Evolutionary conservation across 768 basidiomycete genomes (phyloP).

Genomic region (Termitomyces sp.): DNA sequence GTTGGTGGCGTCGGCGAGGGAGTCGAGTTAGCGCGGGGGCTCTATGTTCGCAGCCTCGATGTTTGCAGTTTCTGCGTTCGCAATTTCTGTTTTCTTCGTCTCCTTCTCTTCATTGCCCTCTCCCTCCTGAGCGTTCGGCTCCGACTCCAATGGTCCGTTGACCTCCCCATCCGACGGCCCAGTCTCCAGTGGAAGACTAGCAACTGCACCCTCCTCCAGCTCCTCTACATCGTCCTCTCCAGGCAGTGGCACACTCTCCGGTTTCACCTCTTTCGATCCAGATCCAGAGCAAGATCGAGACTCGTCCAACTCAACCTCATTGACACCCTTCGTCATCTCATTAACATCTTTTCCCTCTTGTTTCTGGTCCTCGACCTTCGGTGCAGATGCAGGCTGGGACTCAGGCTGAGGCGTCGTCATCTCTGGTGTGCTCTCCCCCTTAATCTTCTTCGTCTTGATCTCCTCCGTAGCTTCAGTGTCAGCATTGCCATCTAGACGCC

Average conservation of each 20-base stretch:
- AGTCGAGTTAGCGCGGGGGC: slow-evolving; percentile 2
- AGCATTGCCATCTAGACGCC: slow-evolving; percentile 43
- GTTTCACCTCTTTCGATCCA: slow-evolving; percentile 11
- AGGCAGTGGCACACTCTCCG: slow-evolving; percentile 34
- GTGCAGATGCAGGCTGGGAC: not conserved
- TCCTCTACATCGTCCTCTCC: slow-evolving; percentile 31
- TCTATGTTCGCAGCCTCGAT: not conserved
- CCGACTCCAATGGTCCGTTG: not conserved
- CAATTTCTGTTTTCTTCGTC: slow-evolving; percentile 1
- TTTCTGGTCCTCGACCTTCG: slow-evolving; percentile 23
- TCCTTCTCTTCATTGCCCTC: not conserved
- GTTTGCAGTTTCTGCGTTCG: no score
- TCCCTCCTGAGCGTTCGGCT: not conserved
- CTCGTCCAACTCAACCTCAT: slow-evolving; percentile 60
- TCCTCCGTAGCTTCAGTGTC: slow-evolving; percentile 32
- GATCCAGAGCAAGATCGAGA: slow-evolving; percentile 9
- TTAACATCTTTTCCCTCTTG: slow-evolving; percentile 52
- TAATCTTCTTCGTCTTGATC: slow-evolving; percentile 35
- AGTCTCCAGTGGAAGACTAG: slow-evolving; percentile 16
- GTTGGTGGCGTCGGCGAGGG: slow-evolving; percentile 4
- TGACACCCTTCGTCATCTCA: slow-evolving; percentile 66
- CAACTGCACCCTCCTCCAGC: slow-evolving; percentile 25
- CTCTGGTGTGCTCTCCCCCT: slow-evolving; percentile 33
- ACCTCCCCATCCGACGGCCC: not conserved
- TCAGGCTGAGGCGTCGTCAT: not conserved